Percentiles rank a stretch among this genome's conserved stretches.
Conservation (phyloP, 108 stramenopile genomes). For the Thalassiosira profunda region DNA sequence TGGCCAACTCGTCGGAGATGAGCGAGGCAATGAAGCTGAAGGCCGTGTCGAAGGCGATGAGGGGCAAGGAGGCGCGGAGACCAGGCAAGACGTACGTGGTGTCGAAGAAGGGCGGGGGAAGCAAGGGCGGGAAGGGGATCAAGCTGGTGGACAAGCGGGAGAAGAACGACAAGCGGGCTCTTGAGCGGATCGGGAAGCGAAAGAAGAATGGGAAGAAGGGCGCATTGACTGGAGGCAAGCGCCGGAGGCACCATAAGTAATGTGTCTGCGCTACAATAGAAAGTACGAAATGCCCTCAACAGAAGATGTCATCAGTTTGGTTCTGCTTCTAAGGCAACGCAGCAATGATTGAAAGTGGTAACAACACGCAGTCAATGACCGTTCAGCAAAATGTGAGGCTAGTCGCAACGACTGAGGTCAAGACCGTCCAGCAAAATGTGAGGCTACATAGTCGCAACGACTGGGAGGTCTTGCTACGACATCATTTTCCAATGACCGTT, state of each 20-base stretch:
- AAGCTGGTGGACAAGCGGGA: slow-evolving; percentile 97
- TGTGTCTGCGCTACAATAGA: no score
- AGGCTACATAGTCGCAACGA: no score
- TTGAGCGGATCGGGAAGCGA: slow-evolving; percentile 82
- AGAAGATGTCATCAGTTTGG: neutral
- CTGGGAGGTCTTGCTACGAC: no score
- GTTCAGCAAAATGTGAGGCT: no score
- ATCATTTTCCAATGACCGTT: no score
- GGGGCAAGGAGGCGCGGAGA: slow-evolving; percentile 69
- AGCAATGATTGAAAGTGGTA: no score
- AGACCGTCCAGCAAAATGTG: no score
- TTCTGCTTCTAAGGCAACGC: no score
- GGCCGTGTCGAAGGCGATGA: slow-evolving; percentile 95
- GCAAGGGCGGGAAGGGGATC: slow-evolving; percentile 87
- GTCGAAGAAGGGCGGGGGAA: slow-evolving; percentile 75
- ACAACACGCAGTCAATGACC: no score
- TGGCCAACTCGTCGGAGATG: slow-evolving; percentile 94
- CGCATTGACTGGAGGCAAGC: slow-evolving; percentile 80
- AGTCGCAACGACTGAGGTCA: no score
- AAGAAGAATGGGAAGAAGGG: slow-evolving; percentile 85
- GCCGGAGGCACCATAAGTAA: slow-evolving; percentile 70
- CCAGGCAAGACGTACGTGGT: slow-evolving; percentile 95
- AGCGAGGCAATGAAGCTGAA: slow-evolving; percentile 97
- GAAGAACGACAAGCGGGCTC: slow-evolving; percentile 91
- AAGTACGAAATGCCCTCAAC: neutral